These are phyloP conservation scores for Dioszegia crocea DNA, from an alignment of 768 basidiomycete genomes.

Conservation along the genomic window DNA sequence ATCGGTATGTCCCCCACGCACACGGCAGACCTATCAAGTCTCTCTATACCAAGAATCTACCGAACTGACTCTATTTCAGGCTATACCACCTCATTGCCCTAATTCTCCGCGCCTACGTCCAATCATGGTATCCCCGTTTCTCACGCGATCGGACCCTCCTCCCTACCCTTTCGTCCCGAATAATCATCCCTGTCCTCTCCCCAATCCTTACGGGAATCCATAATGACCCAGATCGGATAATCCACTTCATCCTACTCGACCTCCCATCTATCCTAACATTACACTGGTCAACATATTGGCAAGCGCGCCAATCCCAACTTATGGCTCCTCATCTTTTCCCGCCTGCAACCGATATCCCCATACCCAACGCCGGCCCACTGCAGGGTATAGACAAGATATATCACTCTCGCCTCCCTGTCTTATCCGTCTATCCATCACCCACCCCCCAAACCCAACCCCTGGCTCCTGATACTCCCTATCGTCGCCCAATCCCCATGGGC, in stretches of 20 bases:
- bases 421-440: constrained; percentile 10
- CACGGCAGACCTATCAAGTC: background rate
- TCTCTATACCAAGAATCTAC: background rate
- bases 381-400: constrained; percentile 8
- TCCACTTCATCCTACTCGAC: constrained; percentile 26
- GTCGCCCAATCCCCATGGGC: background rate
- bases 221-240: constrained; percentile 14
- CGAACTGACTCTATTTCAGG: constrained; percentile 5
- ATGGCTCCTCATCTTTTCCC: background rate
- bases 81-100: constrained; percentile 37
- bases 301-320: constrained; percentile 6
- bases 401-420: constrained; percentile 30
- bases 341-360: background rate
- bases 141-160: constrained; percentile 33
- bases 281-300: constrained; percentile 28
- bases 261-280: constrained; percentile 27
- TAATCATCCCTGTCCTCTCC: constrained; percentile 26
- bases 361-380: background rate
- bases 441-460: background rate
- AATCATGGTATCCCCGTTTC: constrained; percentile 40
- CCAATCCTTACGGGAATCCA: constrained; percentile 23
- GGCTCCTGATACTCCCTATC: constrained; percentile 2
- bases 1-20: constrained; percentile 25
- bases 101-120: constrained; percentile 30
- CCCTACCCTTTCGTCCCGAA: constrained; percentile 17